These are phyloP conservation scores for Entamoeba moshkovskii DNA, from an alignment of 208 protist genomes.

Conservation along the genomic window DNA sequence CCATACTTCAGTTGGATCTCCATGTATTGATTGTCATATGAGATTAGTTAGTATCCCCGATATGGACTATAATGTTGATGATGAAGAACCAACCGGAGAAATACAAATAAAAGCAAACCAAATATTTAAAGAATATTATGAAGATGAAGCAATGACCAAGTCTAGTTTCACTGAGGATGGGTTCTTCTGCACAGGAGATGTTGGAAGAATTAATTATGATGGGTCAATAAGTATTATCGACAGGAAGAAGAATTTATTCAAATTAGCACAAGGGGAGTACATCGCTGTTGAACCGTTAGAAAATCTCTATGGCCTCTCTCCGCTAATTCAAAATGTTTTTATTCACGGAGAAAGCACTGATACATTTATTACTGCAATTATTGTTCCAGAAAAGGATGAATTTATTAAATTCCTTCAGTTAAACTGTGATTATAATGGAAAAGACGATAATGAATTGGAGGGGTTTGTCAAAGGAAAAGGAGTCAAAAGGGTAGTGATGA, in stretches of 20 bases:
- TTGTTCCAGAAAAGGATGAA: neutral
- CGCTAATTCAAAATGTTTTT: neutral
- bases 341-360: neutral
- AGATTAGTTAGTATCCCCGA: neutral
- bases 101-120: neutral
- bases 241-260: constrained; percentile 6
- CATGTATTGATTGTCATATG: neutral
- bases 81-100: constrained; percentile 3
- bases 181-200: constrained; percentile 23
- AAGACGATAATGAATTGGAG: neutral
- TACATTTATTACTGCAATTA: neutral
- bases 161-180: constrained; percentile 4
- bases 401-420: neutral
- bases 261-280: constrained; percentile 16
- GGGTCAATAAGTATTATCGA: neutral
- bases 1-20: neutral
- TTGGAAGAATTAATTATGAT: neutral
- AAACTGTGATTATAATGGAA: neutral
- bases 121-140: constrained; percentile 24
- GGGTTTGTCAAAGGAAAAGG: neutral
- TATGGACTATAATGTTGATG: neutral
- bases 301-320: neutral
- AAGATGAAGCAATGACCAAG: neutral
- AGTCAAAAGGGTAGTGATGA: neutral
- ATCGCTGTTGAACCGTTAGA: constrained; percentile 1